Evolutionary conservation across 305 asterid genomes (phyloP).

Genomic region (Coffea humblotiana): DNA sequence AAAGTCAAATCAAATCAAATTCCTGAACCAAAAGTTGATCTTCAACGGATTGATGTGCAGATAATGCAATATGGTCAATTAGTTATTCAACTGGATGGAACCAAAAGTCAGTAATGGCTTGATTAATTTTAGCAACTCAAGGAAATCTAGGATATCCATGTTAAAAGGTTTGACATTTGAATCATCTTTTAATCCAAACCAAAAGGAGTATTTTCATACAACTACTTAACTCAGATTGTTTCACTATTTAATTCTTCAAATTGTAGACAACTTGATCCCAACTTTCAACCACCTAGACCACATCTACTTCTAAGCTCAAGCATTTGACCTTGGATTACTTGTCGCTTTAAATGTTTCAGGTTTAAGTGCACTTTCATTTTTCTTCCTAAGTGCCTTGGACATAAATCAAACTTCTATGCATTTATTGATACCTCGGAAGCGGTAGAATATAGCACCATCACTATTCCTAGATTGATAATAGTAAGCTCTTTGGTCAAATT

Average conservation of each 20-base stretch:
- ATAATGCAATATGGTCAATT: too few species aligned
- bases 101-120: not conserved
- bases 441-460: not conserved
- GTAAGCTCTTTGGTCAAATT: not conserved
- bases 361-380: not conserved
- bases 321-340: not conserved
- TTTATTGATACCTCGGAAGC: not conserved
- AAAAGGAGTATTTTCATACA: too few species aligned
- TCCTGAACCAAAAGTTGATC: not conserved
- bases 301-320: too few species aligned
- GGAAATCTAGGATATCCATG: too few species aligned
- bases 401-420: not conserved
- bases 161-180: too few species aligned
- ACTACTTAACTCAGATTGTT: not conserved
- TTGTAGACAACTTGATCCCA: too few species aligned
- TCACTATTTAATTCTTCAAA: not conserved
- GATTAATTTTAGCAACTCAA: too few species aligned
- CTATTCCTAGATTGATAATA: not conserved
- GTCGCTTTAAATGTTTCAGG: not conserved
- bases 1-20: not conserved
- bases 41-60: not conserved
- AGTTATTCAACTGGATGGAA: slow-evolving; percentile 3
- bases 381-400: not conserved
- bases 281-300: too few species aligned
- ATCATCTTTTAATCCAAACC: too few species aligned